Evolutionary conservation across 2,329 filamentous ascomycete species (phyloP).

Genomic region (Claviceps quebecensis): DNA sequence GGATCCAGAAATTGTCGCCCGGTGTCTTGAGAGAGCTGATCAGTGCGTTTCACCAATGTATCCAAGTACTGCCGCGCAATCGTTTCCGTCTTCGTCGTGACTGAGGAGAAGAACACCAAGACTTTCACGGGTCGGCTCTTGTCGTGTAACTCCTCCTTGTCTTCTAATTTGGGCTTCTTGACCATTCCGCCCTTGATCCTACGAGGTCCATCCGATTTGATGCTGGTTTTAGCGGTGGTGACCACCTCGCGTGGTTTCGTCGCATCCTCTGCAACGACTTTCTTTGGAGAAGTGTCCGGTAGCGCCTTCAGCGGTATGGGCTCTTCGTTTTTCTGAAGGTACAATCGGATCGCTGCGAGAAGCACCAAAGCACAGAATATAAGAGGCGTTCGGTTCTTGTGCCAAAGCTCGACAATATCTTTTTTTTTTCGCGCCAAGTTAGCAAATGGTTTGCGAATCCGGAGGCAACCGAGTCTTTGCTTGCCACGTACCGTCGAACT

Average conservation of each 20-base stretch:
- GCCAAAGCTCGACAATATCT: slow-evolving; percentile 30
- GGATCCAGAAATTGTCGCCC: slow-evolving; percentile 37
- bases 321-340: slow-evolving; percentile 24
- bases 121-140: slow-evolving; percentile 45
- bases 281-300: slow-evolving; percentile 21
- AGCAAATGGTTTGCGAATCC: not conserved
- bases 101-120: slow-evolving; percentile 76
- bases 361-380: slow-evolving; percentile 24
- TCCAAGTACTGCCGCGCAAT: slow-evolving; percentile 51
- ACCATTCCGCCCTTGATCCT: slow-evolving; percentile 32
- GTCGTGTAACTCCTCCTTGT: slow-evolving; percentile 15
- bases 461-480: not conserved
- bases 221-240: slow-evolving; percentile 12
- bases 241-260: not conserved
- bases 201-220: slow-evolving; percentile 28
- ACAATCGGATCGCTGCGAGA: slow-evolving; percentile 27
- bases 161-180: slow-evolving; percentile 16
- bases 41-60: slow-evolving; percentile 37
- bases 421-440: slow-evolving; percentile 11
- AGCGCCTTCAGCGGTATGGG: slow-evolving; percentile 23
- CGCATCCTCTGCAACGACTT: not conserved
- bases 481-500: slow-evolving; percentile 5
- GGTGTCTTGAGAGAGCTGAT: slow-evolving; percentile 27
- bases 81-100: slow-evolving; percentile 71
- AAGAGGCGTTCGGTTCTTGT: slow-evolving; percentile 30